phyloP scores from a whole-genome alignment of 345 rosid species.

The Hirschfeldia incana region DNA sequence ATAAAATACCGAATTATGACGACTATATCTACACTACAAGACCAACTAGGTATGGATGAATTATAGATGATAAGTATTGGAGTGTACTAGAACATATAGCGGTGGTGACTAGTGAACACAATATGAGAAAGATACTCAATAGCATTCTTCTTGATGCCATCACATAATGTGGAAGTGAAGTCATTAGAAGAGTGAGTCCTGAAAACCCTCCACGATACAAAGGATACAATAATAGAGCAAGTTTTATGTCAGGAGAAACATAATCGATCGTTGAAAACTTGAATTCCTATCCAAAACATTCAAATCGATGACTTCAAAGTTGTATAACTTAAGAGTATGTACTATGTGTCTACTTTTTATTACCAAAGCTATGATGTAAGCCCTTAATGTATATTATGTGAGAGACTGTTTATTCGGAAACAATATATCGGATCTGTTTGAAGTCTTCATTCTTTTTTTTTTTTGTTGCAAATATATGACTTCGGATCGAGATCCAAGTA shows the following conservation, averaged over 20 bases:
- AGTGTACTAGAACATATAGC: slow-evolving; percentile 62
- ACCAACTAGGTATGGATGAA: slow-evolving; percentile 60
- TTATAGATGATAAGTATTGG: slow-evolving; percentile 40
- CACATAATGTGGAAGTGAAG: slow-evolving; percentile 53
- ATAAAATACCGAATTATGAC: not conserved
- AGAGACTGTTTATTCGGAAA: not conserved
- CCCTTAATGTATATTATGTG: not conserved
- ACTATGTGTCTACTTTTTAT: not conserved
- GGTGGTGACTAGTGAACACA: slow-evolving; percentile 47
- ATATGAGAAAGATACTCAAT: slow-evolving; percentile 44
- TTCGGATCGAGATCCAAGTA: not conserved
- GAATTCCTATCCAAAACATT: slow-evolving; percentile 37
- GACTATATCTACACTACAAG: not conserved
- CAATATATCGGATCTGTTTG: not conserved
- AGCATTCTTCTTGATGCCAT: slow-evolving; percentile 62
- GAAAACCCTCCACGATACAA: slow-evolving; percentile 48
- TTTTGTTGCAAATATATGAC: not conserved
- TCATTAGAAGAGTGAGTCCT: slow-evolving; percentile 57
- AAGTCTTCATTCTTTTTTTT: too few species aligned
- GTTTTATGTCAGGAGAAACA: slow-evolving; percentile 51
- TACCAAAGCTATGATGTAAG: not conserved
- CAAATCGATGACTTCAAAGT: slow-evolving; percentile 46
- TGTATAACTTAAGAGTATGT: not conserved
- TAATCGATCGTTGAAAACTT: slow-evolving; percentile 52
- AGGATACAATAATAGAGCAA: slow-evolving; percentile 67